Evolutionary conservation across 1,284 basidiomycete species (phyloP).

Genomic region (Singerocomus inundabilis): DNA sequence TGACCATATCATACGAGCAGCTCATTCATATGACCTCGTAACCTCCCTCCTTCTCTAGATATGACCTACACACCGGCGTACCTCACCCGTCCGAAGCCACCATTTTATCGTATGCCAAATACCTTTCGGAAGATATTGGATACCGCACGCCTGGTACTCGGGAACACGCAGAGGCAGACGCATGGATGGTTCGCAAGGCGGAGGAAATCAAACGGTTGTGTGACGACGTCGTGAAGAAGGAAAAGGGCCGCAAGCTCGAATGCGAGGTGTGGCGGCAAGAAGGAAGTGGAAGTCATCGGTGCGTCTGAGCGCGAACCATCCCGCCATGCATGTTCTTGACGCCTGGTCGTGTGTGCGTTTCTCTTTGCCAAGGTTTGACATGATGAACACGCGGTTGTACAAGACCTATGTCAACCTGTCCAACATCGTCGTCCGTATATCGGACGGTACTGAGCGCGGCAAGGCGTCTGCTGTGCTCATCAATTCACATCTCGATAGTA

Average conservation of each 20-base stretch:
- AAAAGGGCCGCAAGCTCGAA: conserved; percentile 60
- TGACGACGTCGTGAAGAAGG: conserved; percentile 46
- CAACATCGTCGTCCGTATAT: conserved; percentile 89
- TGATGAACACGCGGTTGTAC: conserved; percentile 82
- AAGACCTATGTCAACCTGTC: conserved; percentile 88
- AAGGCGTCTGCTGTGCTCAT: conserved; percentile 85
- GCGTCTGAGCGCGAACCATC: conserved; percentile 27
- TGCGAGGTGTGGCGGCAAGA: conserved; percentile 88
- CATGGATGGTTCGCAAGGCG: conserved; percentile 76
- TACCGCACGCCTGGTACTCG: conserved; percentile 91
- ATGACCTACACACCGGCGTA: conserved; percentile 50
- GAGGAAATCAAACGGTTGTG: conserved; percentile 61
- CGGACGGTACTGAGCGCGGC: conserved; percentile 70
- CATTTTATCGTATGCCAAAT: conserved; percentile 59
- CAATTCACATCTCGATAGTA: conserved; percentile 89
- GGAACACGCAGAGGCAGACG: conserved; percentile 84
- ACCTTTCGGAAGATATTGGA: conserved; percentile 83
- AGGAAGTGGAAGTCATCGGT: conserved; percentile 84
- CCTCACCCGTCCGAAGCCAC: conserved; percentile 71
- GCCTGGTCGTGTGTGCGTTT: too few relatives aligned
- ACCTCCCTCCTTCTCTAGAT: conserved; percentile 33
- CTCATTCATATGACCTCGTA: not conserved
- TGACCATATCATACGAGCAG: too few relatives aligned
- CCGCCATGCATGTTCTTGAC: too few relatives aligned
- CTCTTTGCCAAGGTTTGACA: conserved; percentile 63